Evolutionary conservation across 371 early-diverging fungal genomes (phyloP).

Genomic region (Capillidium rhysosporum): DNA sequence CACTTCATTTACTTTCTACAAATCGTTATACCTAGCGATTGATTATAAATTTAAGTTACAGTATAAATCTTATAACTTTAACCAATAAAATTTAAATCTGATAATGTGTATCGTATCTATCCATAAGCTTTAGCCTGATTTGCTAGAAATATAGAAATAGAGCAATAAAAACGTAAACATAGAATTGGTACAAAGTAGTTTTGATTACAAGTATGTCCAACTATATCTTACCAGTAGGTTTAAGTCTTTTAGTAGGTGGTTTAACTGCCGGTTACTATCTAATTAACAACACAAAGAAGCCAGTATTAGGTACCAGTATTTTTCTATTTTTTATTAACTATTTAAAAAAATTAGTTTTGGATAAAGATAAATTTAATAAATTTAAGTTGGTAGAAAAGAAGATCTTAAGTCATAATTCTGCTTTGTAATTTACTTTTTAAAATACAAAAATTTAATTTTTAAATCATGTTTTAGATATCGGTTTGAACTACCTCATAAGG

Average conservation of each 20-base stretch:
- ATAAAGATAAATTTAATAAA: conserved; percentile 52
- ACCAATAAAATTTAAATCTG: too few relatives aligned
- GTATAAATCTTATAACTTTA: too few relatives aligned
- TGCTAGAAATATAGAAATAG: too few relatives aligned
- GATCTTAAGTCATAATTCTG: conserved; percentile 61
- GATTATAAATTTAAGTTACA: too few relatives aligned
- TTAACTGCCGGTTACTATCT: background rate
- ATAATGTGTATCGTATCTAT: too few relatives aligned
- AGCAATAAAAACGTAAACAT: too few relatives aligned
- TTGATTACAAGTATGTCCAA: too few relatives aligned
- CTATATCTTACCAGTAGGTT: too few relatives aligned
- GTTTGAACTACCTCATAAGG: conserved; percentile 50
- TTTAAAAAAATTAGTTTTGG: conserved; percentile 31
- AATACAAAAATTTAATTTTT: conserved; percentile 1
- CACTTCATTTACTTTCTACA: too few relatives aligned
- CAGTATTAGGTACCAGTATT: background rate
- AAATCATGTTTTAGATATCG: conserved; percentile 47
- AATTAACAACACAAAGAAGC: background rate
- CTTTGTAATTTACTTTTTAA: conserved; percentile 27
- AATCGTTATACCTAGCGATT: too few relatives aligned
- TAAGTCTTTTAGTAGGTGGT: background rate
- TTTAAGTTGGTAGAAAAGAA: conserved; percentile 61
- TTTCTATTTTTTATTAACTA: background rate
- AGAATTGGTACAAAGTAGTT: too few relatives aligned
- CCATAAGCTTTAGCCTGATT: too few relatives aligned